Conservation (phyloP, 75 land plant species). For the Picea glauca region DNA sequence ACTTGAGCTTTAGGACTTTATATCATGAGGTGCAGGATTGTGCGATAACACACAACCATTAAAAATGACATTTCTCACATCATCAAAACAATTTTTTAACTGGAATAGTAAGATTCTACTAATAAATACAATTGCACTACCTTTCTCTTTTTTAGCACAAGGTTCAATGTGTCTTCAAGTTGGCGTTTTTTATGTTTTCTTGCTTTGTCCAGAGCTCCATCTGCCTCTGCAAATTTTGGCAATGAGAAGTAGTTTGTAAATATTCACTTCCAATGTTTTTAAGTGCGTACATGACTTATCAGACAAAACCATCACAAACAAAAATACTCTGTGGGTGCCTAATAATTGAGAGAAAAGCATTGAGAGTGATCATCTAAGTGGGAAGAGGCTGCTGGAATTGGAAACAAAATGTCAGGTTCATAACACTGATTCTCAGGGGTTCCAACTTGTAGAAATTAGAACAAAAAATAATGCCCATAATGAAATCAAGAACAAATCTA, state of each 20-base stretch:
- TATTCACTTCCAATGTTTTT: not conserved
- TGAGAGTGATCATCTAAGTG: too few relatives aligned
- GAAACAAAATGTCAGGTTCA: too few relatives aligned
- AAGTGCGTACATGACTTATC: not conserved
- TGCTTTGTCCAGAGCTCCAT: constrained; percentile 99
- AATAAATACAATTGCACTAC: constrained; percentile 29
- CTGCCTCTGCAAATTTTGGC: constrained; percentile 72
- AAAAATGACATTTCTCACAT: too few relatives aligned
- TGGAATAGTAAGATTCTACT: not conserved
- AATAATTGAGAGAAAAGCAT: too few relatives aligned
- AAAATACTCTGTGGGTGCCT: not conserved
- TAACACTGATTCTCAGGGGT: too few relatives aligned
- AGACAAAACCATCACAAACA: not conserved
- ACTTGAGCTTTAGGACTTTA: too few relatives aligned
- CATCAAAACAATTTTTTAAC: too few relatives aligned
- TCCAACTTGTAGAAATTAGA: too few relatives aligned
- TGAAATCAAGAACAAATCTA: not conserved
- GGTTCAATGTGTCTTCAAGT: constrained; percentile 93
- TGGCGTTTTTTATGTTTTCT: constrained; percentile 98
- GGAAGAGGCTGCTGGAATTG: too few relatives aligned
- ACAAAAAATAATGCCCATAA: not conserved
- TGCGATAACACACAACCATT: too few relatives aligned
- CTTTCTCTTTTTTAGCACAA: constrained; percentile 96
- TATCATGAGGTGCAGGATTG: too few relatives aligned
- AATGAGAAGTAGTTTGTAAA: not conserved